Conservation (phyloP, 805 yeast genomes). For the Lachancea nothofagi region DNA sequence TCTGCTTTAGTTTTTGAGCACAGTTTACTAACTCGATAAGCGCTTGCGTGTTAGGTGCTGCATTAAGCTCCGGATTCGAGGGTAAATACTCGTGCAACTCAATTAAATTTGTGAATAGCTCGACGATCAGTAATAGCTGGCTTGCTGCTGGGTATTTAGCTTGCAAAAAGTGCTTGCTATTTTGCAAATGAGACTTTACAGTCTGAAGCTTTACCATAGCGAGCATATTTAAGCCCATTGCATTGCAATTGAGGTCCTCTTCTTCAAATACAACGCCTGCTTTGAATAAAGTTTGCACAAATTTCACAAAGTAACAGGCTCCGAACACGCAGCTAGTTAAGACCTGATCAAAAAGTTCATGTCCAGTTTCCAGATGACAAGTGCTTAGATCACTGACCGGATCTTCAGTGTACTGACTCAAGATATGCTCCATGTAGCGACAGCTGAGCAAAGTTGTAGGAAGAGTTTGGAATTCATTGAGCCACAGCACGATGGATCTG, state of each 20-base stretch:
- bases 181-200: conserved; percentile 2
- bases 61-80: neutral
- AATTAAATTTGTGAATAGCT: conserved; percentile 18
- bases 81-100: conserved; percentile 15
- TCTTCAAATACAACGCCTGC: conserved; percentile 65
- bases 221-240: conserved; percentile 48
- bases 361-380: conserved; percentile 19
- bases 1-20: conserved; percentile 1
- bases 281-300: conserved; percentile 41
- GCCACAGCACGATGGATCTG: conserved; percentile 62
- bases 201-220: conserved; percentile 13
- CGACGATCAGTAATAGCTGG: conserved; percentile 17
- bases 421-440: conserved; percentile 58
- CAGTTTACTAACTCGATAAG: conserved; percentile 2
- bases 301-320: conserved; percentile 48
- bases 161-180: conserved; percentile 1
- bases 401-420: conserved; percentile 37
- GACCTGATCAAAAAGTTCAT: conserved; percentile 42
- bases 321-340: conserved; percentile 49
- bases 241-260: conserved; percentile 65
- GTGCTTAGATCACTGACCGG: conserved; percentile 13
- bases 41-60: neutral
- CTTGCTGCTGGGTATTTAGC: conserved; percentile 14
- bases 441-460: conserved; percentile 77
- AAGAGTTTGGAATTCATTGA: conserved; percentile 58